phyloP scores from a whole-genome alignment of 257 asterid genomes.

The Haberlea rhodopensis region DNA sequence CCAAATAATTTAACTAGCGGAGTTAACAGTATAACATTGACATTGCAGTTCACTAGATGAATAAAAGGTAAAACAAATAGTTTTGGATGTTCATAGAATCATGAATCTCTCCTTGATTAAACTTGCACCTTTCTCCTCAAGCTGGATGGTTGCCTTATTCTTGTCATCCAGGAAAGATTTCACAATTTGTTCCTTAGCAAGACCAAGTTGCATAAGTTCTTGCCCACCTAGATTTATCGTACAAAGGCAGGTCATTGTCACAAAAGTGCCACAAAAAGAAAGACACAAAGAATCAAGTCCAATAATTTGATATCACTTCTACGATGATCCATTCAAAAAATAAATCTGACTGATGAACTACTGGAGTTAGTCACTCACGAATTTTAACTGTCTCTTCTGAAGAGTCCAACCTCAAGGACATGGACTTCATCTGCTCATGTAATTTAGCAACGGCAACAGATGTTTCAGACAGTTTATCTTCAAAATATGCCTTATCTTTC shows the following conservation, averaged over 20 bases:
- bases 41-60: too few species aligned
- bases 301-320: constrained; percentile 9
- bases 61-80: background rate
- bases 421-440: constrained; percentile 58
- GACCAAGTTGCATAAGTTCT: constrained; percentile 67
- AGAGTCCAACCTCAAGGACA: constrained; percentile 65
- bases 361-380: constrained; percentile 50
- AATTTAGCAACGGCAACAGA: constrained; percentile 67
- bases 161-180: constrained; percentile 54
- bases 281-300: constrained; percentile 1
- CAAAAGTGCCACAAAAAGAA: background rate
- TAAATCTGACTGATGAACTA: constrained; percentile 22
- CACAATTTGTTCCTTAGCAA: constrained; percentile 59
- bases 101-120: background rate
- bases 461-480: constrained; percentile 70
- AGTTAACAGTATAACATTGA: background rate
- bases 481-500: constrained; percentile 68
- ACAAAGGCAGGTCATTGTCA: constrained; percentile 28
- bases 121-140: constrained; percentile 70
- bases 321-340: constrained; percentile 16
- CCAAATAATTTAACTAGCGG: constrained; percentile 1
- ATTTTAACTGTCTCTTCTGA: constrained; percentile 64
- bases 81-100: background rate
- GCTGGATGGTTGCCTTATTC: constrained; percentile 42
- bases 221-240: constrained; percentile 65